Conservation (phyloP, 225 moss, liverwort and hornwort species). For the Polytrichum commune region DNA sequence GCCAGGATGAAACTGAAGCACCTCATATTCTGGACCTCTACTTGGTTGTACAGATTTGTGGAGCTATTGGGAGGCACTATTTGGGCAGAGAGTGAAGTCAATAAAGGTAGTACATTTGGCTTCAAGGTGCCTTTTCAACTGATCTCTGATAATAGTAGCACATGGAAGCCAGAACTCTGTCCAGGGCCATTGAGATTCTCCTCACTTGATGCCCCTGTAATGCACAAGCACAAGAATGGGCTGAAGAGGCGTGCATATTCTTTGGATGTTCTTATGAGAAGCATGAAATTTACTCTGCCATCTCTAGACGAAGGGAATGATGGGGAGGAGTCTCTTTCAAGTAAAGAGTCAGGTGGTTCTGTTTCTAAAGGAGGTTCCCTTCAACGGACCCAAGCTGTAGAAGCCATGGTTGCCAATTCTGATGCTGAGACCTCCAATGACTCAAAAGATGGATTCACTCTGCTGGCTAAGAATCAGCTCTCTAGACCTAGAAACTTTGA, state of each 20-base stretch:
- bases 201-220: conserved; percentile 19
- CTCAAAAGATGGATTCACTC: conserved; percentile 3
- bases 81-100: conserved; percentile 82
- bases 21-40: background rate
- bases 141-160: background rate
- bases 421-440: background rate
- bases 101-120: conserved; percentile 68
- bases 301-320: conserved; percentile 31
- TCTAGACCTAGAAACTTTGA: background rate
- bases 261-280: conserved; percentile 48
- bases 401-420: conserved; percentile 1
- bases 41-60: conserved; percentile 60
- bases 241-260: conserved; percentile 62
- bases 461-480: background rate
- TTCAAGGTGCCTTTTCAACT: conserved; percentile 61
- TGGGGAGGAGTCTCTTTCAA: conserved; percentile 26
- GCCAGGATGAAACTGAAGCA: too few species aligned
- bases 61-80: conserved; percentile 78
- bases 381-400: conserved; percentile 10
- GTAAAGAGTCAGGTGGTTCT: conserved; percentile 7
- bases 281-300: conserved; percentile 41
- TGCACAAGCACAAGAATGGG: conserved; percentile 26
- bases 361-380: conserved; percentile 16
- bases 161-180: background rate
- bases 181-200: conserved; percentile 16